A percentile compares a stretch with the other conserved stretches of the same genome.
Conservation (phyloP, 2,329 filamentous ascomycete species). For the Aureobasidium sp. region DNA sequence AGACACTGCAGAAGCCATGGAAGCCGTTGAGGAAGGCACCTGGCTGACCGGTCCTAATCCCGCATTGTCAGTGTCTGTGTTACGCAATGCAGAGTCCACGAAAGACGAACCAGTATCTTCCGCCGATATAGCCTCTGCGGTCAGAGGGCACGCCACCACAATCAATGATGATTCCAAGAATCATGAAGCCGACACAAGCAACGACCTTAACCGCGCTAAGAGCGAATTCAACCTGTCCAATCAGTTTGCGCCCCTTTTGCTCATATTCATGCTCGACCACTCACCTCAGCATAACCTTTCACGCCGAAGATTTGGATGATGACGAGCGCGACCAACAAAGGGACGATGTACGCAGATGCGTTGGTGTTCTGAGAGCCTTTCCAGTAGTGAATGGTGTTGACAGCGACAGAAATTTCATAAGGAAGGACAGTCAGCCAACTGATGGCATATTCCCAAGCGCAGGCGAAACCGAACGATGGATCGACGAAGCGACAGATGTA, state of each 20-base stretch:
- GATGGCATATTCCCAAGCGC: constrained; percentile 25
- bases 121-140: constrained; percentile 49
- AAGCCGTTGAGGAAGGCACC: constrained; percentile 45
- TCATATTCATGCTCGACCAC: neutral
- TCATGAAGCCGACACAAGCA: constrained; percentile 53
- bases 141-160: constrained; percentile 48
- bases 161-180: constrained; percentile 53
- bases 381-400: constrained; percentile 17
- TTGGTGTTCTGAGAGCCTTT: neutral
- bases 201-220: constrained; percentile 27
- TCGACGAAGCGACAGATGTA: constrained; percentile 36
- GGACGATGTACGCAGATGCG: constrained; percentile 23
- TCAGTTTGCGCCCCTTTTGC: neutral
- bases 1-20: constrained; percentile 55
- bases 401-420: constrained; percentile 24
- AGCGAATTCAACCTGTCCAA: constrained; percentile 23
- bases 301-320: constrained; percentile 27
- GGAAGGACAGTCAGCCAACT: constrained; percentile 23
- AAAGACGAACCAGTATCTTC: constrained; percentile 43
- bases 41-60: neutral
- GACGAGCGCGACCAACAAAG: constrained; percentile 24
- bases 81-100: constrained; percentile 30
- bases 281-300: constrained; percentile 32
- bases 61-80: neutral
- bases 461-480: constrained; percentile 26